Percentiles rank a stretch among this genome's conserved stretches.
Conservation (phyloP, 257 asterid species). For the Solanum etuberosum region DNA sequence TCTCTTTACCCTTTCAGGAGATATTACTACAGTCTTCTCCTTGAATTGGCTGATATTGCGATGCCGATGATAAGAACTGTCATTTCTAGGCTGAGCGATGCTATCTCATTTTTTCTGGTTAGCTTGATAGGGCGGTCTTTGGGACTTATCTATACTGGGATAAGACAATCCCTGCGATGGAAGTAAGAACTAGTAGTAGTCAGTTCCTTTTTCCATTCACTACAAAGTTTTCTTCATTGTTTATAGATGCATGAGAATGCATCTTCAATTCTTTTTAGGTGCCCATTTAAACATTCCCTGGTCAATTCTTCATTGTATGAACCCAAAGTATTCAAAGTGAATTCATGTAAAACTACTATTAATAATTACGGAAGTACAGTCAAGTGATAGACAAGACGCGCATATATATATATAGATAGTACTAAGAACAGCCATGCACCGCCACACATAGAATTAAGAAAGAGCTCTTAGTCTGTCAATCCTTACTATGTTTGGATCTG, state of each 20-base stretch:
- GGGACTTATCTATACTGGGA: conserved; percentile 90
- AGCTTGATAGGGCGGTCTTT: conserved; percentile 81
- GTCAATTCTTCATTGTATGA: neutral
- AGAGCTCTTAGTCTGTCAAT: too few relatives aligned
- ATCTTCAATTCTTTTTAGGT: neutral
- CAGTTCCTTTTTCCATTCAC: neutral
- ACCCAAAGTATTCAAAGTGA: neutral
- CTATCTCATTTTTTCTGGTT: conserved; percentile 80
- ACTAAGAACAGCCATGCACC: neutral
- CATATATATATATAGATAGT: too few relatives aligned
- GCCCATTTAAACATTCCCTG: neutral
- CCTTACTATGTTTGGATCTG: too few relatives aligned
- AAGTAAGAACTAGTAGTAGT: conserved; percentile 27
- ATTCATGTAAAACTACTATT: neutral
- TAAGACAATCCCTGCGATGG: conserved; percentile 76
- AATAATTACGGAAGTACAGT: neutral
- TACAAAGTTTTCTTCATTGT: neutral
- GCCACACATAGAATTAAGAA: neutral
- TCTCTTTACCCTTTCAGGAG: conserved; percentile 41
- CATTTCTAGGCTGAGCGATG: conserved; percentile 63
- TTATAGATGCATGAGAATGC: neutral
- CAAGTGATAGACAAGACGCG: neutral
- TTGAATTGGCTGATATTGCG: conserved; percentile 70
- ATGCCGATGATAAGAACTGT: conserved; percentile 54
- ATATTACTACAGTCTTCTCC: conserved; percentile 78